phyloP scores from a whole-genome alignment of 441 rosid species.

The Jatropha podagrica region DNA sequence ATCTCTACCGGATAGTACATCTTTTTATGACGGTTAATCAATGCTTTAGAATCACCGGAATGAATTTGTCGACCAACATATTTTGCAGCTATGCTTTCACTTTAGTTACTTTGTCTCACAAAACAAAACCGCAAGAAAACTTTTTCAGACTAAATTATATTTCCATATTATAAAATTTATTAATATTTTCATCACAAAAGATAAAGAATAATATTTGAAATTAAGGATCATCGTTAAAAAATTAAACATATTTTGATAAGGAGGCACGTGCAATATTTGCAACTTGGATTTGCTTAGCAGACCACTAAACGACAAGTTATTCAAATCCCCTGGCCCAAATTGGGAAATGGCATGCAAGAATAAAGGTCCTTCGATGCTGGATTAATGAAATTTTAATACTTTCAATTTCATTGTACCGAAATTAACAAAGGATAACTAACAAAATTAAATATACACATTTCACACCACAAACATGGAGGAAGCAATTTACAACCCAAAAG shows the following conservation, averaged over 20 bases:
- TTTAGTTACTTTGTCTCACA: neutral
- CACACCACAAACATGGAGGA: neutral
- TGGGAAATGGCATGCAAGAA: no score
- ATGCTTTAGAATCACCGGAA: conserved; percentile 7
- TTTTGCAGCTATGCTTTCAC: neutral
- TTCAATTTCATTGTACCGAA: neutral
- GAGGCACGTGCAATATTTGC: no score
- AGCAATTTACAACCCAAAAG: conserved; percentile 16
- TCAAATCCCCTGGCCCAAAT: no score
- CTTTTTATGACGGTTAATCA: neutral
- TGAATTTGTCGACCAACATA: neutral
- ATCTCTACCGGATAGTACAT: neutral
- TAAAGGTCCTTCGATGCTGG: no score
- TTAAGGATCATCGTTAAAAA: no score
- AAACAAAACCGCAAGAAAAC: neutral
- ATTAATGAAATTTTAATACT: neutral
- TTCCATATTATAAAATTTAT: neutral
- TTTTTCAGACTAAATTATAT: neutral
- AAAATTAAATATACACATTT: neutral
- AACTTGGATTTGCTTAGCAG: no score
- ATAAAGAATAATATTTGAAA: no score
- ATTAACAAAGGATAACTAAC: neutral
- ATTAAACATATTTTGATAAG: no score
- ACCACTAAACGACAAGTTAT: no score
- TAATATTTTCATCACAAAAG: no score